phyloP scores from a whole-genome alignment of 305 asterid species.

The Caryopteris hybrid region DNA sequence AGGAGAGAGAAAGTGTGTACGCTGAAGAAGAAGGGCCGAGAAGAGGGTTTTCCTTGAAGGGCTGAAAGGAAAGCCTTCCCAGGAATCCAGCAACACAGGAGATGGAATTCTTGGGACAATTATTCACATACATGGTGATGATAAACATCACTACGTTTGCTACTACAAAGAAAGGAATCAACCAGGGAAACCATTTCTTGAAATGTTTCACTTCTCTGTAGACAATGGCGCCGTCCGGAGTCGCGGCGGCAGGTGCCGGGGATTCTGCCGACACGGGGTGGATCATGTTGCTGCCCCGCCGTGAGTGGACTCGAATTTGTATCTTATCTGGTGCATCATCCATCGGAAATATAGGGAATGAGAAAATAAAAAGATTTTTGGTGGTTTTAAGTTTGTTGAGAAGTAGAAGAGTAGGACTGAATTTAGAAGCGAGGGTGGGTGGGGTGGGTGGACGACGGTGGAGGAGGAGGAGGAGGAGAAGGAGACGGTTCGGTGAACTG shows the following conservation, averaged over 20 bases:
- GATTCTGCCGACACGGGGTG: conserved; percentile 52
- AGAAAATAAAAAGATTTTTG: too few relatives aligned
- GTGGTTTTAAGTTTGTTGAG: conserved; percentile 27
- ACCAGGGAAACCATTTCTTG: conserved; percentile 72
- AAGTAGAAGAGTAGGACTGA: conserved; percentile 21
- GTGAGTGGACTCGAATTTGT: conserved; percentile 40
- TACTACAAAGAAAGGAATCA: conserved; percentile 59
- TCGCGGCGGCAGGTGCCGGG: conserved; percentile 24
- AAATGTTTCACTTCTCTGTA: conserved; percentile 55
- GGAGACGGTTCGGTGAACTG: conserved; percentile 36
- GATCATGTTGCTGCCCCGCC: conserved; percentile 47
- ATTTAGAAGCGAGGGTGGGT: conserved; percentile 21
- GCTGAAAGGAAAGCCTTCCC: conserved; percentile 89
- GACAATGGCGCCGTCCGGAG: conserved; percentile 10
- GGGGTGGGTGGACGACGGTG: conserved; percentile 41
- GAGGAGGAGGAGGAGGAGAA: conserved; percentile 16
- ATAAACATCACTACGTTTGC: conserved; percentile 59
- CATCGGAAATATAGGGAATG: conserved; percentile 24
- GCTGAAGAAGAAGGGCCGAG: conserved; percentile 87
- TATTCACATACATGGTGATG: conserved; percentile 61
- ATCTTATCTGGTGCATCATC: conserved; percentile 36
- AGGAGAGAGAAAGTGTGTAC: conserved; percentile 32
- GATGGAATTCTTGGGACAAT: conserved; percentile 64
- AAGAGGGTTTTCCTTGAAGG: conserved; percentile 75
- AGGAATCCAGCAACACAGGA: conserved; percentile 55